Conservation (phyloP, 2,329 filamentous ascomycete species). For the Polytolypa hystricis region DNA sequence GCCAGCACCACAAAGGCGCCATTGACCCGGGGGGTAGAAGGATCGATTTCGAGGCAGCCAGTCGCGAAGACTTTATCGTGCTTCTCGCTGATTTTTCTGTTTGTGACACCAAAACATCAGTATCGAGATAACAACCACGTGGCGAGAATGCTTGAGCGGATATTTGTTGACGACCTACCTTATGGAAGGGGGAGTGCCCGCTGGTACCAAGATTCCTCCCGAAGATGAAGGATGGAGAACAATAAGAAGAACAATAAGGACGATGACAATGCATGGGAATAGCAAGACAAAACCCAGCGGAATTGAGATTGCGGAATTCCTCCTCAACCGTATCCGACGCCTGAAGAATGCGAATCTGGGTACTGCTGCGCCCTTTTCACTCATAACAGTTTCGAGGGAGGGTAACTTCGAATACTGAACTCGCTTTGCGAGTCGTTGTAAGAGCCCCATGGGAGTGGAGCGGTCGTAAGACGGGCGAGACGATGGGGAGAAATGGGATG, state of each 20-base stretch:
- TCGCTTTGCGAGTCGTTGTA: constrained; percentile 43
- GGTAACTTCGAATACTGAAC: constrained; percentile 36
- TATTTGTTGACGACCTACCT: constrained; percentile 50
- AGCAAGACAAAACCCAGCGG: constrained; percentile 85
- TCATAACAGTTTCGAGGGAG: constrained; percentile 34
- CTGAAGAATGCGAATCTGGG: constrained; percentile 67
- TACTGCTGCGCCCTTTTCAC: constrained; percentile 30
- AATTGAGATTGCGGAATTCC: constrained; percentile 85
- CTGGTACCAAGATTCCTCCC: constrained; percentile 74
- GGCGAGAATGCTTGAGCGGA: constrained; percentile 2
- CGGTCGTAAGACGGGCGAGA: background rate
- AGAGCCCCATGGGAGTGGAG: constrained; percentile 38
- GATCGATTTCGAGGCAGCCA: constrained; percentile 69
- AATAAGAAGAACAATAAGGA: constrained; percentile 83
- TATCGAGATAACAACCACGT: constrained; percentile 1
- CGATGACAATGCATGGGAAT: constrained; percentile 82
- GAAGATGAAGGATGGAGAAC: constrained; percentile 76
- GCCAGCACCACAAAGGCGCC: constrained; percentile 93
- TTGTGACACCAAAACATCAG: background rate
- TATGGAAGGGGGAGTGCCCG: constrained; percentile 77
- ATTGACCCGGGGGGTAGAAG: constrained; percentile 70
- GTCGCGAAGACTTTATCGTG: constrained; percentile 93
- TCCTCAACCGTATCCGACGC: constrained; percentile 74
- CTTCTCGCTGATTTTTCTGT: constrained; percentile 89
- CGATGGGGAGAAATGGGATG: background rate